Base-by-base conservation (phyloP, 2,329 filamentous ascomycete genomes). In the Parastagonospora avenae region DNA sequence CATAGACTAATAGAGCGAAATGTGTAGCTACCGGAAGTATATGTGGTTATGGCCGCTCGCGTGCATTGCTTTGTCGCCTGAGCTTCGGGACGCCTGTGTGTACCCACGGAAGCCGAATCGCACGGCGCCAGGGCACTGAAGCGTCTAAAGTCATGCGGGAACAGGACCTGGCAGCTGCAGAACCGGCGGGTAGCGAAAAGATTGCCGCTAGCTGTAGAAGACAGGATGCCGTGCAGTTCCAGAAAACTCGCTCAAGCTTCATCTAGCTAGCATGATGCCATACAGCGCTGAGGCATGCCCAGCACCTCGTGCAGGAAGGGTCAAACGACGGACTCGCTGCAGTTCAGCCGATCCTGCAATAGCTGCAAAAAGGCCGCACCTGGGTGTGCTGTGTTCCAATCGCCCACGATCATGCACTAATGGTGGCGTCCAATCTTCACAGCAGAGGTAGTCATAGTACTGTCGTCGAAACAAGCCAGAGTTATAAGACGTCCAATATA, bases 261-360 rank as follows among this genome's bases (percentile, higher is more conserved):
- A 24, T 24, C 19, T 24, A 24, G 19, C 19, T 24, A 30, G n/a
- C 28, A 15, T 11, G 16, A 15, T 16, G 16, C 11, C 29, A 6
- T 11, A 30, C n/a, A 29, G 28, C 4, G 16, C 27, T 48, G 41
- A 27, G 45, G 45, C 14, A 42, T 40, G 55, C 42, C 46, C 42
- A 52, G 39, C 53, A 53, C 14, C 37, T 49, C 37, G 49, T 60
- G 55, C 57, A 54, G 42, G 29, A 47, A n/a, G 52, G 45, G 46
- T 63, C 62, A 61, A 68, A 62, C 64, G 60, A 42, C 64, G 60
- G 65, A 63, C 66, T 63, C 55, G 51, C 47, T 58, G 59, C 62
- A 57, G 50, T 47, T 45, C 24, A 64, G 57, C 50, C 57, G 62
- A 63, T 63, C 55, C 46, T 56, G 51, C 54, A 42, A 35, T 38